Evolutionary conservation across 2,329 filamentous ascomycete genomes (phyloP).

Genomic region (Botryosphaeria dothidea): DNA sequence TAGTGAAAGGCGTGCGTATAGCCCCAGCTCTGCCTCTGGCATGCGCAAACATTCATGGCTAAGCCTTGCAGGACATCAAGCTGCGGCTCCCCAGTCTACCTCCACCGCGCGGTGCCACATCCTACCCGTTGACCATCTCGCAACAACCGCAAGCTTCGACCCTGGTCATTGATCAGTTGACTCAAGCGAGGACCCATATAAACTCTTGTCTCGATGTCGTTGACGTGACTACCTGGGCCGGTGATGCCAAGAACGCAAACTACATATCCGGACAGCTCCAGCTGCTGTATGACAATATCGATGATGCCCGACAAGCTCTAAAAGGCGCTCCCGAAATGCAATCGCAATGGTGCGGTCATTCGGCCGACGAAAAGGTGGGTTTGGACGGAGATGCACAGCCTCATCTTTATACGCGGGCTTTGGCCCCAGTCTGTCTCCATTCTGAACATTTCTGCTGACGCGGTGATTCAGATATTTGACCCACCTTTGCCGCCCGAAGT

Average conservation of each 20-base stretch:
- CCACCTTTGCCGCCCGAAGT: slow-evolving; percentile 66
- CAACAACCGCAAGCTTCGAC: slow-evolving; percentile 56
- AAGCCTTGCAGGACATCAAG: slow-evolving; percentile 63
- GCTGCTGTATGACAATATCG: slow-evolving; percentile 61
- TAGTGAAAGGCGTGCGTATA: slow-evolving; percentile 79
- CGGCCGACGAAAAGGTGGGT: slow-evolving; percentile 59
- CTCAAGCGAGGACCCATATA: slow-evolving; percentile 72
- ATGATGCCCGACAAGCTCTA: slow-evolving; percentile 60
- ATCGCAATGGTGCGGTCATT: slow-evolving; percentile 57
- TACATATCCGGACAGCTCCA: slow-evolving; percentile 61
- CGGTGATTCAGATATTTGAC: slow-evolving; percentile 53
- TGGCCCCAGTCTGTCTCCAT: not conserved
- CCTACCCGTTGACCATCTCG: slow-evolving; percentile 55
- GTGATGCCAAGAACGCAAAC: slow-evolving; percentile 60
- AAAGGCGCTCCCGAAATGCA: slow-evolving; percentile 56
- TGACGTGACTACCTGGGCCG: slow-evolving; percentile 72
- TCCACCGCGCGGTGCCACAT: slow-evolving; percentile 52
- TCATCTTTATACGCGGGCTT: not conserved
- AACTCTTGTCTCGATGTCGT: slow-evolving; percentile 83
- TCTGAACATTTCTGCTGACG: not conserved
- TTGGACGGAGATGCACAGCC: not conserved
- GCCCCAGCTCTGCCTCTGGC: not conserved
- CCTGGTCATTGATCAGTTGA: slow-evolving; percentile 68
- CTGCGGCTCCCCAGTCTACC: slow-evolving; percentile 72
- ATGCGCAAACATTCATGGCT: not conserved